These are phyloP conservation scores for Aspergillus egyptiacus DNA, from an alignment of 495 filamentous ascomycete genomes.

Conservation along the genomic window DNA sequence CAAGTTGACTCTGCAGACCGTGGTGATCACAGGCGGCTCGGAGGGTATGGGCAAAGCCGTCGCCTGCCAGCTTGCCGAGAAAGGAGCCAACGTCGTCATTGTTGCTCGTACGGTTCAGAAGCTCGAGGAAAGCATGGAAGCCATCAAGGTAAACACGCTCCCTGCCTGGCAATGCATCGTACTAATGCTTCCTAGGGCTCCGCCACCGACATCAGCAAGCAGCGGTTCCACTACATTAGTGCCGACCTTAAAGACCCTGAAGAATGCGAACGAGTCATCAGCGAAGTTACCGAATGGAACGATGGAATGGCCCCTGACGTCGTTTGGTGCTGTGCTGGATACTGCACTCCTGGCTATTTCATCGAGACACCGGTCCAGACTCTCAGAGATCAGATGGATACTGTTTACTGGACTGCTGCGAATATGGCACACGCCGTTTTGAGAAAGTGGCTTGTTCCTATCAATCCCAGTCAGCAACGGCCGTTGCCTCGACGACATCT, in stretches of 20 bases:
- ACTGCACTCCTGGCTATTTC: constrained; percentile 71
- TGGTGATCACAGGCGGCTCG: constrained; percentile 86
- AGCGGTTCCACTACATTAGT: constrained; percentile 77
- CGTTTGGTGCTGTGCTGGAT: constrained; percentile 88
- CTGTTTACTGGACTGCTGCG: constrained; percentile 85
- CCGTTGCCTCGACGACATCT: constrained; percentile 59
- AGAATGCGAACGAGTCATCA: constrained; percentile 62
- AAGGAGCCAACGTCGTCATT: constrained; percentile 82
- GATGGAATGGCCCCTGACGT: constrained; percentile 66
- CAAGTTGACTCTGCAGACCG: constrained; percentile 50
- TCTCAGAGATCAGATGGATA: constrained; percentile 75
- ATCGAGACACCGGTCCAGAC: constrained; percentile 59
- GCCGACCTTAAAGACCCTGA: constrained; percentile 69
- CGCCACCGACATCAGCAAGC: constrained; percentile 53
- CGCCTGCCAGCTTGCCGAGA: constrained; percentile 64
- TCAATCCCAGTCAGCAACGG: constrained; percentile 26
- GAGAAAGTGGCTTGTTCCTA: constrained; percentile 43
- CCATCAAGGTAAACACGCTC: constrained; percentile 49
- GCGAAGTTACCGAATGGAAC: constrained; percentile 81
- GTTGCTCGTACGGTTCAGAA: constrained; percentile 71
- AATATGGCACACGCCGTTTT: constrained; percentile 71
- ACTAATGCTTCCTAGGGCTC: constrained; percentile 40
- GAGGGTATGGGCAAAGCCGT: constrained; percentile 82
- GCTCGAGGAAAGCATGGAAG: constrained; percentile 64
- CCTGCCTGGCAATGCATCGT: not conserved